Evolutionary conservation across 305 asterid genomes (phyloP), one percentile per base, ranked within the genome.

Genomic region (Rubia balearica): DNA sequence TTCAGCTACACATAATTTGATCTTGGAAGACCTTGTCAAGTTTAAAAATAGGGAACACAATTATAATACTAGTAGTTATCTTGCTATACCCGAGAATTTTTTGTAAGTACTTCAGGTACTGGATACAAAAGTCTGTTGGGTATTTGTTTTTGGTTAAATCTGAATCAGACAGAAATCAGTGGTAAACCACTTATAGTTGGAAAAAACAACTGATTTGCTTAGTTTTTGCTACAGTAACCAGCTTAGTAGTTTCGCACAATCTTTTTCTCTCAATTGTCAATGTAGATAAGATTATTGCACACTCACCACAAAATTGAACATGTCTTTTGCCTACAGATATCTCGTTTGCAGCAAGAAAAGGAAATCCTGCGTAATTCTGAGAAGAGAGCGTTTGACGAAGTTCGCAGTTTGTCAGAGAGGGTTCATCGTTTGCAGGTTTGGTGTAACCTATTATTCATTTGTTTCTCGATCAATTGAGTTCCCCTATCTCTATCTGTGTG

Each of bases 301-400:
- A 17, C 19, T 49, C 17, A 49, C 56, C 19, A 13, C 46, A 45
- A 16, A 56, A 59, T 40, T 12, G 33, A 40, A 21, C 42, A 2
- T 16, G 45, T 62, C 2, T 73, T 19, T 80, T 72, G 42, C 74
- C 30, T 68, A n/a, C 61, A 89, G 98, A 85, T 85, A 33, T 82
- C 95, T 64, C 65, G 87, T 72, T 75, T 88, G 79, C 89, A 91
- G 87, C 84, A 84, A 60, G 98, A 94, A 81, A 91, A 87, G 81
- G 96, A 87, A 79, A 76, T 86, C 77, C 75, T 88, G 65, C 77
- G 79, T 66, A 87, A 83, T 77, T 82, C 99, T 24, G 98, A 94
- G 79, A 91, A 88, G 83, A 88, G 97, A 86, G 97, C 99, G 51
- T 84, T 83, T 61, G 95, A 91, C 78, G 99, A 91, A 86, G 91